Percentiles rank a stretch among this genome's conserved stretches.
These are phyloP conservation scores for Hypoxylon lenormandii DNA, from an alignment of 495 filamentous ascomycete species.

Conservation along the genomic window DNA sequence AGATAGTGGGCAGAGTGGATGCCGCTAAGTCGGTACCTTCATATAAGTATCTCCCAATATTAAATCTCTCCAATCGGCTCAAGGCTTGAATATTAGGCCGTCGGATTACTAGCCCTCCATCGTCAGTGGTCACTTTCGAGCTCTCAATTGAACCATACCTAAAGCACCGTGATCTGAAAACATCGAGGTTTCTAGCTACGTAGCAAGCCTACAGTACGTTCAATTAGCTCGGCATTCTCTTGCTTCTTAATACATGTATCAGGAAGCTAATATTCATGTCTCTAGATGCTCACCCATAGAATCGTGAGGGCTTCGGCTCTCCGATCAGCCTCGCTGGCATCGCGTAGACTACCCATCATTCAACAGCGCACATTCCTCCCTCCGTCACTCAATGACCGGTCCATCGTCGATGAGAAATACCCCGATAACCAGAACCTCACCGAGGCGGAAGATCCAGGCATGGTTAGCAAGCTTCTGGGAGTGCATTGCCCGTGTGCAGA, in stretches of 20 bases:
- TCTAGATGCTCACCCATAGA: conserved; percentile 75
- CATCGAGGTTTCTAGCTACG: conserved; percentile 27
- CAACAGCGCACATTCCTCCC: conserved; percentile 66
- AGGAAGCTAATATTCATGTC: conserved; percentile 1
- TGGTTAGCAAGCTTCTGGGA: conserved; percentile 63
- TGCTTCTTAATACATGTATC: not conserved
- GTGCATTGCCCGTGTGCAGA: conserved; percentile 41
- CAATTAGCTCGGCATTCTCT: conserved; percentile 12
- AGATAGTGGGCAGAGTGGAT: too few species aligned
- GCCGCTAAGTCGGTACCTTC: too few species aligned
- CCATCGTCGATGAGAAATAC: conserved; percentile 64
- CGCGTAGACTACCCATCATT: conserved; percentile 60
- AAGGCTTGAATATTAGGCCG: conserved; percentile 13
- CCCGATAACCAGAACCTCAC: conserved; percentile 62
- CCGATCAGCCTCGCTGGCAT: conserved; percentile 62
- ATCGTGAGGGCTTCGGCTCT: conserved; percentile 66
- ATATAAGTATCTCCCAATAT: too few species aligned
- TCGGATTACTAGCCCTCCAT: conserved; percentile 31
- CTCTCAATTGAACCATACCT: conserved; percentile 14
- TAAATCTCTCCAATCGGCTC: too few species aligned
- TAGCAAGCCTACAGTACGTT: conserved; percentile 41
- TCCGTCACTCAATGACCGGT: conserved; percentile 53
- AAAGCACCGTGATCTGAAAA: conserved; percentile 9
- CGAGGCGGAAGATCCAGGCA: conserved; percentile 77
- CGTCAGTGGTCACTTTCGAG: conserved; percentile 29